Evolutionary conservation across 2,329 filamentous ascomycete species (phyloP).

Genomic region (Pseudocercospora vitis): DNA sequence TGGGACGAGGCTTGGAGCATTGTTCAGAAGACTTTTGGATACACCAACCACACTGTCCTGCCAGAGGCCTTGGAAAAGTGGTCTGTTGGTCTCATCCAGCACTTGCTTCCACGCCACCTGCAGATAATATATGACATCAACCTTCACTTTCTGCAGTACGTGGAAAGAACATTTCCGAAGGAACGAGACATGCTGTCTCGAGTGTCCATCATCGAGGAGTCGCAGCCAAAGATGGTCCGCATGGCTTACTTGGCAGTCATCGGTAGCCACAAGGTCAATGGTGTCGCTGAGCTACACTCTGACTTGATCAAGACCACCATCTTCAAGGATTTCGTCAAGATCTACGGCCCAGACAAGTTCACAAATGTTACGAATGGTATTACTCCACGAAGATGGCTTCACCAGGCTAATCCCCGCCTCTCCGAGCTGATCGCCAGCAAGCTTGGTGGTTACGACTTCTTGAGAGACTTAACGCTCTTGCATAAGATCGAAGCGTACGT

Average conservation of each 20-base stretch:
- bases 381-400: slow-evolving; percentile 91
- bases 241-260: slow-evolving; percentile 96
- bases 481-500: slow-evolving; percentile 82
- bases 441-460: slow-evolving; percentile 75
- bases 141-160: slow-evolving; percentile 82
- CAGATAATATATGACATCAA: slow-evolving; percentile 93
- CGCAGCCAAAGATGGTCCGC: slow-evolving; percentile 93
- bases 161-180: slow-evolving; percentile 87
- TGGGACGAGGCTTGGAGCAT: slow-evolving; percentile 91
- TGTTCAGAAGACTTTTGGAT: slow-evolving; percentile 71
- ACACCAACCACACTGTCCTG: slow-evolving; percentile 97
- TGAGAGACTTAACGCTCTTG: slow-evolving; percentile 85
- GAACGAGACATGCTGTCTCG: slow-evolving; percentile 80
- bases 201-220: slow-evolving; percentile 98
- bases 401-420: slow-evolving; percentile 92
- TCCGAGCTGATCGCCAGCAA: slow-evolving; percentile 92
- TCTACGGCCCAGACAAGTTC: slow-evolving; percentile 96
- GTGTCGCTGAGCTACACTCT: slow-evolving; percentile 94
- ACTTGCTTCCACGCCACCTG: slow-evolving; percentile 87
- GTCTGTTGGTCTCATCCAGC: slow-evolving; percentile 89
- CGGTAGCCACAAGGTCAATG: slow-evolving; percentile 98
- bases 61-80: slow-evolving; percentile 98
- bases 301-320: slow-evolving; percentile 99
- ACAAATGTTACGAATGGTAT: slow-evolving; percentile 98
- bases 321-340: slow-evolving; percentile 96